These are phyloP conservation scores for Mucor saturninus DNA, from an alignment of 371 early-diverging fungal species.

Conservation along the genomic window DNA sequence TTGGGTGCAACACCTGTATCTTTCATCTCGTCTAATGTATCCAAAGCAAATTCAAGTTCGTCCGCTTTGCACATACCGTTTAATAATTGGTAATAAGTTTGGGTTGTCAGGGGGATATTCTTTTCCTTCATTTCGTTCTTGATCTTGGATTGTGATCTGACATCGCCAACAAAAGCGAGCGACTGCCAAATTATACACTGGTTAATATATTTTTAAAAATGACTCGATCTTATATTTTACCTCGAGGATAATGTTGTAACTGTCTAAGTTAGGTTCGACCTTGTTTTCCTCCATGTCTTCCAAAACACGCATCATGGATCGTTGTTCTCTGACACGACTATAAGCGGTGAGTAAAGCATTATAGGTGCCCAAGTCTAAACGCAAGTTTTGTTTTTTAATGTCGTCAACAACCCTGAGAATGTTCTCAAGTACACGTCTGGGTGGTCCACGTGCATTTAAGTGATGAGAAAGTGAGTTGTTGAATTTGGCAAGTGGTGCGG, in stretches of 20 bases:
- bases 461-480: conserved; percentile 16
- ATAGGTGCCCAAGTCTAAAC: conserved; percentile 56
- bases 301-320: conserved; percentile 19
- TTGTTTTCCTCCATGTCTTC: conserved; percentile 39
- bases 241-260: conserved; percentile 40
- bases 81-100: conserved; percentile 51
- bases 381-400: conserved; percentile 38
- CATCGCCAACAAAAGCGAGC: conserved; percentile 30
- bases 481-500: conserved; percentile 33
- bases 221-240: conserved; percentile 14
- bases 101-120: conserved; percentile 31
- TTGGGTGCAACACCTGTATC: conserved; percentile 41
- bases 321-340: conserved; percentile 32
- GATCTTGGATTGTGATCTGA: conserved; percentile 26
- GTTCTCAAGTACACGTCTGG: conserved; percentile 21
- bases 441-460: not conserved
- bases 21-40: conserved; percentile 54
- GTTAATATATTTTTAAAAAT: conserved; percentile 5
- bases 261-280: conserved; percentile 37
- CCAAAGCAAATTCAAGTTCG: conserved; percentile 52
- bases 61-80: conserved; percentile 44
- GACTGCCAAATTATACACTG: conserved; percentile 25
- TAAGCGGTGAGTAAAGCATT: conserved; percentile 54
- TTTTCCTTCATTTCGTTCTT: conserved; percentile 42
- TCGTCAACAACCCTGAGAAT: conserved; percentile 32